These are phyloP conservation scores for Sutorius eximius DNA, from an alignment of 1,284 basidiomycete species.

Conservation along the genomic window DNA sequence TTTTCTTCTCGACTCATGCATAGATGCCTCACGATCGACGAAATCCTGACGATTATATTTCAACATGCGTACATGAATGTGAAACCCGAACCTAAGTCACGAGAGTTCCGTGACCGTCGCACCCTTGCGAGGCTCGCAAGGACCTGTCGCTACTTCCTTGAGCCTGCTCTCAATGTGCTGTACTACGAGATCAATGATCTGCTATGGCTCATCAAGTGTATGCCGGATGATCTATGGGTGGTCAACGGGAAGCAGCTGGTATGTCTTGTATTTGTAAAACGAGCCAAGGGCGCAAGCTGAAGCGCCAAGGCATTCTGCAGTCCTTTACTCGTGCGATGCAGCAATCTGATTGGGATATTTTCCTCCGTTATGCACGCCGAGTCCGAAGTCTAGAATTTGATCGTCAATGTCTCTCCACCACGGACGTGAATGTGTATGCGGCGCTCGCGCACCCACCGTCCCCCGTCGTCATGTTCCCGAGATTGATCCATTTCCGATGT, in stretches of 20 bases:
- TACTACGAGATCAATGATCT: slow-evolving; percentile 35
- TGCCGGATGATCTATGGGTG: slow-evolving; percentile 33
- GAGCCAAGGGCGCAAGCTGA: slow-evolving; percentile 8
- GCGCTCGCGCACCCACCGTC: slow-evolving; percentile 18
- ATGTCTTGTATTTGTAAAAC: not conserved
- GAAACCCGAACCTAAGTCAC: slow-evolving; percentile 31
- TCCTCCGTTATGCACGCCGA: slow-evolving; percentile 30
- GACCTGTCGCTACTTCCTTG: slow-evolving; percentile 32
- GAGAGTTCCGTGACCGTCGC: slow-evolving; percentile 28
- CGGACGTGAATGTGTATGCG: slow-evolving; percentile 24
- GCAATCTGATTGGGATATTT: slow-evolving; percentile 30
- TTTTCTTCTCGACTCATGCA: slow-evolving; percentile 28
- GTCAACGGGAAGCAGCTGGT: slow-evolving; percentile 34
- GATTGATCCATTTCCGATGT: slow-evolving; percentile 29
- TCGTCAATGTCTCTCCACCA: slow-evolving; percentile 27
- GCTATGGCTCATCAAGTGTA: slow-evolving; percentile 34
- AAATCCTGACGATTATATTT: slow-evolving; percentile 33
- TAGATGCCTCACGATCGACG: slow-evolving; percentile 33
- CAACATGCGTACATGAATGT: slow-evolving; percentile 30
- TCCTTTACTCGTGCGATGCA: slow-evolving; percentile 25
- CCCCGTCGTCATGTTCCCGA: slow-evolving; percentile 22
- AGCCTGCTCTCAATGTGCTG: slow-evolving; percentile 35
- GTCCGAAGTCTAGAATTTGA: slow-evolving; percentile 33
- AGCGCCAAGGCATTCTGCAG: slow-evolving; percentile 8
- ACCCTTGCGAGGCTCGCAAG: slow-evolving; percentile 35